Evolutionary conservation across 2,329 filamentous ascomycete species (phyloP), one percentile per base, ranked within the genome.

Genomic region (Sporothrix variecibatus): DNA sequence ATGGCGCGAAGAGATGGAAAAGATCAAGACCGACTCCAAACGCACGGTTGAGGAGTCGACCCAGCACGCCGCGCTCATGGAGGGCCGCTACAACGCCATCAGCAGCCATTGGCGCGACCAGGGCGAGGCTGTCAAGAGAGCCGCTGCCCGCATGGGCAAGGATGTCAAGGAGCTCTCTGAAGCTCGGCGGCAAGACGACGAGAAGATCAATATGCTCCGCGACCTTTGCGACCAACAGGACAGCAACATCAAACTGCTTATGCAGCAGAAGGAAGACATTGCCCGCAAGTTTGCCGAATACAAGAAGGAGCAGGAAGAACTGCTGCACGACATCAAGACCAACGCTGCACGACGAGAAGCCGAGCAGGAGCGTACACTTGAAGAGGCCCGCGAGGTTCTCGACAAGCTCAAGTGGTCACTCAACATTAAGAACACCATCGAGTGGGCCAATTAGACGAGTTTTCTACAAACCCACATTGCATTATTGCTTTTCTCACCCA

Each of bases 221-320:
- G 90, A 93, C 75, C 85, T 94, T 43, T 91, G 89, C 80, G 91
- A 94, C 76, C 92, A 94, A 81, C 90, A 94, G 80, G 88, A 92
- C 76, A 86, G 87, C 78, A 92, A 93, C 78, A 87, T 93, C 74
- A 87, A 88, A 73, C 85, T 89, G 74, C 83, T 91, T 31, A 82
- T 83, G 74, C 85, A 86, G 68, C 87, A 92, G 78, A 92, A 93
- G 78, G 86, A 88, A 38, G 87, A 87, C 20, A 89, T 94, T 75
- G 82, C 83, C 20, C 82, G 82, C 65, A 83, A 88, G 76, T 93
- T 92, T 82, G 88, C 89, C 68, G 84, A 84, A 65, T 93, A 94
- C 82, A 92, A 91, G 81, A 80, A 82, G 73, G 85, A 88, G 77
- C 90, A 93, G 78, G 89, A 92, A 75, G 83, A 86, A n/a, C 84